These are phyloP conservation scores for Diplodia corticola DNA, from an alignment of 2,329 filamentous ascomycete genomes.

Conservation along the genomic window DNA sequence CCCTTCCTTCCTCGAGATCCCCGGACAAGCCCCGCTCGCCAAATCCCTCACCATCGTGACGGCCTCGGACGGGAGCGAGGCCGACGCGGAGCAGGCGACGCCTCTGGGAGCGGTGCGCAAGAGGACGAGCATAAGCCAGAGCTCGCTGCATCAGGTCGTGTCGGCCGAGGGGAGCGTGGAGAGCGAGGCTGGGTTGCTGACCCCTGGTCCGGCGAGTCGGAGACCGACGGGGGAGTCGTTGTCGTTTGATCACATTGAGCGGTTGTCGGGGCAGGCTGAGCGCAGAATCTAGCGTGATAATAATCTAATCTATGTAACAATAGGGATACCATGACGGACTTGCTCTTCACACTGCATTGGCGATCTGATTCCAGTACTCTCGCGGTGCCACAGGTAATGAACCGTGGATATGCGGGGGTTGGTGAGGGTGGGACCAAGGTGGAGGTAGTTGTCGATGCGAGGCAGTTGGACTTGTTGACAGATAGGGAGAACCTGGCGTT, in stretches of 20 bases:
- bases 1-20: neutral
- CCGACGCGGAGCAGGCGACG: neutral
- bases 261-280: no score
- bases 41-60: neutral
- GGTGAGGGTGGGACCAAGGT: constrained; percentile 18
- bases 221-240: no score
- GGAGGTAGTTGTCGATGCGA: constrained; percentile 5
- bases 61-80: neutral
- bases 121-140: neutral
- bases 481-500: constrained; percentile 23
- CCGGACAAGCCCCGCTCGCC: neutral
- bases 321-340: no score
- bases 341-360: no score
- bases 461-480: constrained; percentile 21
- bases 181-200: no score
- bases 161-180: no score
- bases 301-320: no score
- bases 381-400: no score
- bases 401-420: constrained; percentile 27
- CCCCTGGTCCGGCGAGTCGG: no score
- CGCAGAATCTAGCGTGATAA: constrained; percentile 33
- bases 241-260: no score
- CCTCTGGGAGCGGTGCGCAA: neutral
- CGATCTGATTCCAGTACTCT: no score
- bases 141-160: neutral